Evolutionary conservation across 331 rosid species (phyloP).

Genomic region (Cydonia oblonga): DNA sequence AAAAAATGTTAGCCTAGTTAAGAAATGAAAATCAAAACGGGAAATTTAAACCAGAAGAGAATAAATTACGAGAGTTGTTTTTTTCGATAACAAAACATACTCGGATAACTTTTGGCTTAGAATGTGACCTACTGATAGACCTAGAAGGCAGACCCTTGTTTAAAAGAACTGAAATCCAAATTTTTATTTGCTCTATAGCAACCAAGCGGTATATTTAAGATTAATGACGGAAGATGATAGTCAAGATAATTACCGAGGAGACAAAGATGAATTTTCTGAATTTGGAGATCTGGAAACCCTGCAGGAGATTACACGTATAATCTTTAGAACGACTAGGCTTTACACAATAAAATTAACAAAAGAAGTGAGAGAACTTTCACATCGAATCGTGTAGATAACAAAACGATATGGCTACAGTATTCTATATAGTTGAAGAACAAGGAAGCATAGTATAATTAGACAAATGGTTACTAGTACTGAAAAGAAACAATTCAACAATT

Average conservation of each 20-base stretch:
- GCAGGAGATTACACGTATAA: constrained; percentile 3
- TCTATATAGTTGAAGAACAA: background rate
- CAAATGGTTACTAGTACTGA: background rate
- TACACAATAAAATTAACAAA: background rate
- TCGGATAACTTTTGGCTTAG: constrained; percentile 44
- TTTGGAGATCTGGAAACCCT: constrained; percentile 49
- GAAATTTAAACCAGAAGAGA: background rate
- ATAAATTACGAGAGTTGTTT: background rate
- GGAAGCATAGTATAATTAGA: background rate
- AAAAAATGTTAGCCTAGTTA: background rate
- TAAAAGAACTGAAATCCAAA: background rate
- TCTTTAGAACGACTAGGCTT: background rate
- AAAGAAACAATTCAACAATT: background rate
- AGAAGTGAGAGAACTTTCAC: background rate
- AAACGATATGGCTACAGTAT: background rate
- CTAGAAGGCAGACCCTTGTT: constrained; percentile 40
- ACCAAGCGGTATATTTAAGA: background rate
- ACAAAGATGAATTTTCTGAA: constrained; percentile 31
- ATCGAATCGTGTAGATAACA: background rate
- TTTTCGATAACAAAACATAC: constrained; percentile 24
- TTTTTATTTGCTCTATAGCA: background rate
- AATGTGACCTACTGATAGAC: constrained; percentile 49
- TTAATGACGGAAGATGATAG: background rate
- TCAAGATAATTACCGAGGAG: constrained; percentile 32
- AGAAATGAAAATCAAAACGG: background rate